phyloP scores from a whole-genome alignment of 768 basidiomycete species.

The Tylopilus plumbeoviolaceoides region DNA sequence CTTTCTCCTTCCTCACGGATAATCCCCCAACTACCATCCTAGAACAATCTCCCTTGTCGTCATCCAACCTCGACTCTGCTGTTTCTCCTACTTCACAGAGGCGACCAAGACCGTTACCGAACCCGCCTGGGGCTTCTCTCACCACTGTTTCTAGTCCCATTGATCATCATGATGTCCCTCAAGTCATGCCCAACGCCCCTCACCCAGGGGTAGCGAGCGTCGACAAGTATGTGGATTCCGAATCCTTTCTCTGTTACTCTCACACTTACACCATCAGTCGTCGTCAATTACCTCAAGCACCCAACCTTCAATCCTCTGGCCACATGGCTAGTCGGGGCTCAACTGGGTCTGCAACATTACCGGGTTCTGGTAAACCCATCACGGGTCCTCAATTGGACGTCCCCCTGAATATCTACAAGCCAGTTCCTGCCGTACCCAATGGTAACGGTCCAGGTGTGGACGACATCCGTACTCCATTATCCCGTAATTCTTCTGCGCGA shows the following conservation, averaged over 20 bases:
- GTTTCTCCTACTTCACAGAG: conserved; percentile 30
- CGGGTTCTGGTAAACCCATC: conserved; percentile 15
- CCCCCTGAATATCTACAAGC: conserved; percentile 26
- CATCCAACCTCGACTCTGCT: conserved; percentile 18
- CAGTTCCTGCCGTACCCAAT: conserved; percentile 29
- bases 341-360: conserved; percentile 18
- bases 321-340: conserved; percentile 19
- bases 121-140: conserved; percentile 20
- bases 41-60: conserved; percentile 14
- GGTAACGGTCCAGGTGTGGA: conserved; percentile 9
- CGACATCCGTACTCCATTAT: conserved; percentile 20
- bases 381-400: conserved; percentile 15
- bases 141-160: conserved; percentile 11
- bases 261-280: conserved; percentile 16
- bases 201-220: conserved; percentile 23
- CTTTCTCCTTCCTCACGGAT: neutral
- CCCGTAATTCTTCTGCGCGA: conserved; percentile 22
- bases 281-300: conserved; percentile 29
- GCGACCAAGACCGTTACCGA: conserved; percentile 27
- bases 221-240: conserved; percentile 20
- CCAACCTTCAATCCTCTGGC: conserved; percentile 12
- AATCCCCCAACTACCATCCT: neutral
- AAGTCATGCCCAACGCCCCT: conserved; percentile 11
- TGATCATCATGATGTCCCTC: conserved; percentile 17
- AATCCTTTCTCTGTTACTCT: neutral